Evolutionary conservation across 2,329 filamentous ascomycete species (phyloP).

Genomic region (Zelopaecilomyces penicillatus): DNA sequence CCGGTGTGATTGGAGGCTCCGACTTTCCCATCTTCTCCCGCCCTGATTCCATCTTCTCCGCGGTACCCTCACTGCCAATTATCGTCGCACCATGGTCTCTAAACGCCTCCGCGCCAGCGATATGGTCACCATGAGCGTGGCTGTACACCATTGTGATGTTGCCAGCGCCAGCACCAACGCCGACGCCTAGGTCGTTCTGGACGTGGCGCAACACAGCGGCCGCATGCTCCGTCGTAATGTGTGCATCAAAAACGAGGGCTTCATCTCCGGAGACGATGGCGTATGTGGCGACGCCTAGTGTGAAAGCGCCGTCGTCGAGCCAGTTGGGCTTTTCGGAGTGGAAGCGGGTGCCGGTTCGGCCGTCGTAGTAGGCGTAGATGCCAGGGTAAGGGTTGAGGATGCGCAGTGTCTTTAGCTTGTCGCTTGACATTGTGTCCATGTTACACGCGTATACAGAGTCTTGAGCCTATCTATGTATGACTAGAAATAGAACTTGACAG

Average conservation of each 20-base stretch:
- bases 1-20: too few species aligned
- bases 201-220: constrained; percentile 4
- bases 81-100: too few species aligned
- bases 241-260: constrained; percentile 11
- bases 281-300: constrained; percentile 10
- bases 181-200: not conserved
- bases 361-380: constrained; percentile 10
- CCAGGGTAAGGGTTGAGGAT: not conserved
- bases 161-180: not conserved
- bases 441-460: too few species aligned
- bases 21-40: too few species aligned
- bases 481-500: too few species aligned
- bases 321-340: constrained; percentile 12
- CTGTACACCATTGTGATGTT: too few species aligned
- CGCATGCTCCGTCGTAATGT: constrained; percentile 11
- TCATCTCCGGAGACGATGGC: constrained; percentile 10
- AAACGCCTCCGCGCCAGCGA: too few species aligned
- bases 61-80: too few species aligned
- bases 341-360: constrained; percentile 10
- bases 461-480: too few species aligned
- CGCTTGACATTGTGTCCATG: too few species aligned
- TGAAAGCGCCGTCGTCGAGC: constrained; percentile 12
- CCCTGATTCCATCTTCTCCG: too few species aligned
- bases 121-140: too few species aligned
- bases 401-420: not conserved